Conservation (phyloP, 495 filamentous ascomycete species). For the Talaromyces stipitatus region DNA sequence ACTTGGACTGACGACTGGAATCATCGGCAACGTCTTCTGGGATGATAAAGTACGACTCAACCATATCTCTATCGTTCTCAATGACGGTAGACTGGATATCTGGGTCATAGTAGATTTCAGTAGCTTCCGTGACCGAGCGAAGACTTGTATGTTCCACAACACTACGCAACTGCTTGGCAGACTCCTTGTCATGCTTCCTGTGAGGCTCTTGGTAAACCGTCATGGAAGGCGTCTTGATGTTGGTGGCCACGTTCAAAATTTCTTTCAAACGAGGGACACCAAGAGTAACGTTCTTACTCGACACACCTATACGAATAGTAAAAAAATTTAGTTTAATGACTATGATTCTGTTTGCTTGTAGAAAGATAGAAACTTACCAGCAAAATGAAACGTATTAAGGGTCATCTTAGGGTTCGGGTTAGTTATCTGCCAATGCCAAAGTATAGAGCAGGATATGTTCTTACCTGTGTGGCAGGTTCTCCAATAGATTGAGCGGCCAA, state of each 20-base stretch:
- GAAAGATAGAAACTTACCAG: constrained; percentile 97
- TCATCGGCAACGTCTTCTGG: constrained; percentile 72
- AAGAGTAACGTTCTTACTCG: constrained; percentile 99
- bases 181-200: constrained; percentile 56
- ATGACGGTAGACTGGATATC: constrained; percentile 81
- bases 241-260: constrained; percentile 93
- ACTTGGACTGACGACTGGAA: constrained; percentile 74
- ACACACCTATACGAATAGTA: no score
- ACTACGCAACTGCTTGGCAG: constrained; percentile 78
- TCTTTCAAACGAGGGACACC: constrained; percentile 99
- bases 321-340: no score
- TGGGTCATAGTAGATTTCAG: constrained; percentile 96
- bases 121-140: constrained; percentile 79
- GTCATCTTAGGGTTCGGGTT: no score
- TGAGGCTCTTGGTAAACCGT: constrained; percentile 70
- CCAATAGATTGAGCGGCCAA: constrained; percentile 97
- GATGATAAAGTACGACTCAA: constrained; percentile 95
- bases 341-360: no score
- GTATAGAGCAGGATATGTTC: no score
- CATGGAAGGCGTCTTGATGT: constrained; percentile 99
- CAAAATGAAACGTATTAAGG: constrained; percentile 99
- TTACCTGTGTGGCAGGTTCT: constrained; percentile 97
- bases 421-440: no score
- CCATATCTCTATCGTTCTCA: constrained; percentile 81
- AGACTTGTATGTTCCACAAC: constrained; percentile 92